These are phyloP conservation scores for Fusarium foetens DNA, from an alignment of 2,329 filamentous ascomycete genomes.

Conservation along the genomic window DNA sequence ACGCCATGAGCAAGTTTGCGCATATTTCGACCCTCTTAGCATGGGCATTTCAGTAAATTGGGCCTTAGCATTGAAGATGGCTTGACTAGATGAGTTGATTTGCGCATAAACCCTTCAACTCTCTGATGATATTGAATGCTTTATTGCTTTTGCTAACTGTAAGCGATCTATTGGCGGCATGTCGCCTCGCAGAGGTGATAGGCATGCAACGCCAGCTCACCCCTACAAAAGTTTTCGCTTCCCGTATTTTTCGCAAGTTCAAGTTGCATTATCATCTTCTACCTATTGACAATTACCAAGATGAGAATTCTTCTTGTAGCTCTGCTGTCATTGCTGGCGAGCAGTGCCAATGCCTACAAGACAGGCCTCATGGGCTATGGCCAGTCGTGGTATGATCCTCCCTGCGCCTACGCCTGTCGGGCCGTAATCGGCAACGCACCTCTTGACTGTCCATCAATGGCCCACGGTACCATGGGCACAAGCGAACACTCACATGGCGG, in stretches of 20 bases:
- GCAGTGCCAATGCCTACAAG: background rate
- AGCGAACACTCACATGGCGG: background rate
- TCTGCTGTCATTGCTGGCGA: rapidly evolving
- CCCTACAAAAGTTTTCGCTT: background rate
- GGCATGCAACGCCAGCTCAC: background rate
- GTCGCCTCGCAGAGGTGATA: too few species aligned
- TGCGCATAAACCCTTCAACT: background rate
- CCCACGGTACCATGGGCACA: rapidly evolving
- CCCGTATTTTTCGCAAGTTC: rapidly evolving
- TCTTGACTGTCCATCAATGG: background rate
- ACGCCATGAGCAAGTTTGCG: background rate
- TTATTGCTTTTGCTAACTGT: background rate
- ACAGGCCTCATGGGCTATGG: background rate
- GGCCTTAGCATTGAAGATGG: background rate
- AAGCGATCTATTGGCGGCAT: background rate
- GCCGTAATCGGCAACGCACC: background rate
- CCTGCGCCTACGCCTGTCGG: background rate
- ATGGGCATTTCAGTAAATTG: rapidly evolving
- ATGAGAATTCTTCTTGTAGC: background rate
- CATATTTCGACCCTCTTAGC: background rate
- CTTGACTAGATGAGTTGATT: background rate
- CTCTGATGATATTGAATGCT: rapidly evolving
- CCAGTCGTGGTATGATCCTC: background rate
- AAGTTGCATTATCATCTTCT: rapidly evolving
- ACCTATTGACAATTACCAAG: rapidly evolving